Evolutionary conservation across 345 rosid species (phyloP).

Genomic region (Stellera chamaejasme): DNA sequence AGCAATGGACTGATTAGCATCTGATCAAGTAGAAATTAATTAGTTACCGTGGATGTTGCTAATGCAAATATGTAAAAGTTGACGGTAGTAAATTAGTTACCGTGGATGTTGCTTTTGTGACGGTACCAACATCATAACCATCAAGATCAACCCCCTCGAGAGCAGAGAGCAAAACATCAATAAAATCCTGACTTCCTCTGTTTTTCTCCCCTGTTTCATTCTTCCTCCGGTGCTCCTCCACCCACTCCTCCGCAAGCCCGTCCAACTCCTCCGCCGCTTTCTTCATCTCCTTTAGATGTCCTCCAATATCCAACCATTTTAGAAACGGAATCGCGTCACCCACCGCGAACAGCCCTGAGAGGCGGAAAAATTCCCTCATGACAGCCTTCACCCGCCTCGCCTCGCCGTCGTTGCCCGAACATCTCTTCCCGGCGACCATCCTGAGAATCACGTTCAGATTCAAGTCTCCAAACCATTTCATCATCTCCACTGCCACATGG

Average conservation of each 20-base stretch:
- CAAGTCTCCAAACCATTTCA: constrained; percentile 24
- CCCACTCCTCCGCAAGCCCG: constrained; percentile 12
- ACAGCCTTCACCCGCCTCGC: constrained; percentile 12
- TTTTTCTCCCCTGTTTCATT: neutral
- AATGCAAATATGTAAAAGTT: no score
- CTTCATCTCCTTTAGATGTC: constrained; percentile 31
- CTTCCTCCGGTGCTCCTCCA: constrained; percentile 16
- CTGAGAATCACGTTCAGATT: constrained; percentile 24
- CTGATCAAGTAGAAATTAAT: neutral
- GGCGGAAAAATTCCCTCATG: constrained; percentile 14
- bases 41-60: no score
- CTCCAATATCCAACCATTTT: constrained; percentile 30
- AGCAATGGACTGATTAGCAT: no score
- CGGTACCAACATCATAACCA: constrained; percentile 23
- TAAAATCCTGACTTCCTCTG: constrained; percentile 18
- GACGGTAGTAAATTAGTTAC: constrained; percentile 6
- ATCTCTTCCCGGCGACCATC: constrained; percentile 30
- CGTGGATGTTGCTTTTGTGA: constrained; percentile 24
- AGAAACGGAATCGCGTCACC: constrained; percentile 26
- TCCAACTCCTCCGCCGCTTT: constrained; percentile 21
- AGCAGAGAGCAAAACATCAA: constrained; percentile 24
- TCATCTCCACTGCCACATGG: constrained; percentile 19
- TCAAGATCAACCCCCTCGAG: constrained; percentile 15
- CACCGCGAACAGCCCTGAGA: constrained; percentile 16
- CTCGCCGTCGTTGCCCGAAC: constrained; percentile 11